Conservation (phyloP, 2,329 filamentous ascomycete genomes). For the Paramyrothecium roridum region DNA sequence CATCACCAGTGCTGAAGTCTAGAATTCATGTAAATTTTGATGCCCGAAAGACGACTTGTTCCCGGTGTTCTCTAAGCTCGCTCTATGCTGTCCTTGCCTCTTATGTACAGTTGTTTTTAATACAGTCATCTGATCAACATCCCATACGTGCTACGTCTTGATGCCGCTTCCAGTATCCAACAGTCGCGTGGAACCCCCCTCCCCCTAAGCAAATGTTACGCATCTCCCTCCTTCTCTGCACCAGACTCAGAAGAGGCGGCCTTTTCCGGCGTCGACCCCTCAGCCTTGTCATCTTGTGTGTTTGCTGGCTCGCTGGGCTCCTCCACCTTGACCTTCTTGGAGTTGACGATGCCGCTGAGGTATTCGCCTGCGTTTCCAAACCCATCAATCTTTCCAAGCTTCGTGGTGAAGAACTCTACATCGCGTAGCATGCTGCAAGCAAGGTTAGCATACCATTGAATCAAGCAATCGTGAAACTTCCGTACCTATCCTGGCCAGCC, state of each 20-base stretch:
- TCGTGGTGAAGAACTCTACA: conserved; percentile 67
- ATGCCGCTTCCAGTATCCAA: no score
- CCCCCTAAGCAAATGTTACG: neutral
- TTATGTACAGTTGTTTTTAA: no score
- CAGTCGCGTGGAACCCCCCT: no score
- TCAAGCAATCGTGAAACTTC: conserved; percentile 2
- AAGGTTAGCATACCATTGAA: conserved; percentile 8
- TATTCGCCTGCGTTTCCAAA: conserved; percentile 71
- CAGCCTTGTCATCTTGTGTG: conserved; percentile 10
- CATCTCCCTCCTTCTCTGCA: neutral
- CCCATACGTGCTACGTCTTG: no score
- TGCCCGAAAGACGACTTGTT: no score
- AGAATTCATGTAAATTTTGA: no score
- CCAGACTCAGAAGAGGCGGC: neutral
- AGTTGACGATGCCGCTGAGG: conserved; percentile 61
- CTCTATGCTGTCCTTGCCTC: no score
- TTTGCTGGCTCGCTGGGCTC: conserved; percentile 7
- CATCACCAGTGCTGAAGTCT: no score
- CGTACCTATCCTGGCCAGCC: conserved; percentile 69
- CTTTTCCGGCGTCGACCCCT: conserved; percentile 9
- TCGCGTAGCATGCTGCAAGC: conserved; percentile 68
- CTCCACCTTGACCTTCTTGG: conserved; percentile 44
- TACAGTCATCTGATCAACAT: no score
- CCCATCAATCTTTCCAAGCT: conserved; percentile 74
- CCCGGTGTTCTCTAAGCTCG: no score